phyloP scores from a whole-genome alignment of 1,284 basidiomycete species.

The Stereum hirsutum region DNA sequence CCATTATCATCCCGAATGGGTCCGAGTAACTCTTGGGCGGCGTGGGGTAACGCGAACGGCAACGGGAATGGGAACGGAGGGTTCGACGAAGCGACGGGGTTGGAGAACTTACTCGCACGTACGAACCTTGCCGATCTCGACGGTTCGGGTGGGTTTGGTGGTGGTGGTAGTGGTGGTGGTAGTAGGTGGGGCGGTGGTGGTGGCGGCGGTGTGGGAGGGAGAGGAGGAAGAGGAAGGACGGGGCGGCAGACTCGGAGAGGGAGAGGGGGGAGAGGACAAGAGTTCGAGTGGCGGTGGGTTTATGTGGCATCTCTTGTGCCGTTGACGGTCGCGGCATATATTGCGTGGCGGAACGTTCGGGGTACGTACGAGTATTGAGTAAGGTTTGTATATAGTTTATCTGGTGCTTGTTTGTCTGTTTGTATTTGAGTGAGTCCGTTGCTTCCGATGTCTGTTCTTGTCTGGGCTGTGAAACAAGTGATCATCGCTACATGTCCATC shows the following conservation, averaged over 20 bases:
- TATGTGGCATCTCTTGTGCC: conserved; percentile 25
- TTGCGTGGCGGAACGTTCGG: conserved; percentile 4
- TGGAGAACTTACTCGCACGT: conserved; percentile 63
- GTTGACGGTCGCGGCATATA: conserved; percentile 8
- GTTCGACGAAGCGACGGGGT: conserved; percentile 70
- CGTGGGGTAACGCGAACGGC: conserved; percentile 54
- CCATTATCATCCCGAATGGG: conserved; percentile 16
- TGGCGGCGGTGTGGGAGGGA: too few species aligned
- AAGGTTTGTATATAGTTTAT: too few species aligned
- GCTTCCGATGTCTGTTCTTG: too few species aligned
- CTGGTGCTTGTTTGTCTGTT: background rate
- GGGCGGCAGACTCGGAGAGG: too few species aligned
- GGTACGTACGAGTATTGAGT: background rate
- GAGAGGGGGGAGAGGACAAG: background rate
- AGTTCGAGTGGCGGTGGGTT: conserved; percentile 28
- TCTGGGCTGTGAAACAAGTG: too few species aligned
- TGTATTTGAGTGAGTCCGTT: background rate
- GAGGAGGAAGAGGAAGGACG: too few species aligned
- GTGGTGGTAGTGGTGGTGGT: background rate
- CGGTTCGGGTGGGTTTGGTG: background rate
- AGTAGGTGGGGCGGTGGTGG: background rate
- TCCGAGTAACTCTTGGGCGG: conserved; percentile 44
- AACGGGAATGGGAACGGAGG: too few species aligned
- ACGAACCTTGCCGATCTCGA: conserved; percentile 43
- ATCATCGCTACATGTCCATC: too few species aligned